Conservation (phyloP, 2,329 filamentous ascomycete genomes). For the Trichoderma semiorbis region DNA sequence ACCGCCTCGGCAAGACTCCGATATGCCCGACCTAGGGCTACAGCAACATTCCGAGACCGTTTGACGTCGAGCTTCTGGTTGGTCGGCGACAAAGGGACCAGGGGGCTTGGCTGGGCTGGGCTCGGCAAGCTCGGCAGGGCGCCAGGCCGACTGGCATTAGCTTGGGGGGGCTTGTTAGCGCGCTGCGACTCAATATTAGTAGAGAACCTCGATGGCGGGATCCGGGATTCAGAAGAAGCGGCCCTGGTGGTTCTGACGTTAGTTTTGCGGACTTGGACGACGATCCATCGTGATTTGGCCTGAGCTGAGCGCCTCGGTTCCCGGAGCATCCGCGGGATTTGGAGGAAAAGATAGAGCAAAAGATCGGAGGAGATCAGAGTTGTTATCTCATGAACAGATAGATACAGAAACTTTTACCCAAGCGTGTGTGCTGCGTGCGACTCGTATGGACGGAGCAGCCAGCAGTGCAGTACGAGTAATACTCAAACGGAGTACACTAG, state of each 20-base stretch:
- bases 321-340: background rate
- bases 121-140: slow-evolving; percentile 15
- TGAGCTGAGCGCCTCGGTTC: background rate
- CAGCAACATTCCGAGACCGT: background rate
- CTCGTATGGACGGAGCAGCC: background rate
- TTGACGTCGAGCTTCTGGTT: background rate
- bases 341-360: background rate
- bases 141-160: background rate
- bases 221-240: background rate
- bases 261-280: background rate
- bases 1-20: background rate
- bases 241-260: background rate
- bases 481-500: background rate
- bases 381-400: background rate
- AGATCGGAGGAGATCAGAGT: background rate
- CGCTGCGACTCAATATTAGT: background rate
- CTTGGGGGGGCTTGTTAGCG: background rate
- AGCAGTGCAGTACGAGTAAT: background rate
- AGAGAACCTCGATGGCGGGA: background rate
- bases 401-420: background rate
- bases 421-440: background rate
- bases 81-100: background rate
- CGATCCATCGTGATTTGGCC: background rate
- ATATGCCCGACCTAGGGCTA: slow-evolving; percentile 3
- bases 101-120: background rate